Conservation (phyloP, 1,139 yeast genomes). For the Yamadazyma pseudoaaseri region DNA sequence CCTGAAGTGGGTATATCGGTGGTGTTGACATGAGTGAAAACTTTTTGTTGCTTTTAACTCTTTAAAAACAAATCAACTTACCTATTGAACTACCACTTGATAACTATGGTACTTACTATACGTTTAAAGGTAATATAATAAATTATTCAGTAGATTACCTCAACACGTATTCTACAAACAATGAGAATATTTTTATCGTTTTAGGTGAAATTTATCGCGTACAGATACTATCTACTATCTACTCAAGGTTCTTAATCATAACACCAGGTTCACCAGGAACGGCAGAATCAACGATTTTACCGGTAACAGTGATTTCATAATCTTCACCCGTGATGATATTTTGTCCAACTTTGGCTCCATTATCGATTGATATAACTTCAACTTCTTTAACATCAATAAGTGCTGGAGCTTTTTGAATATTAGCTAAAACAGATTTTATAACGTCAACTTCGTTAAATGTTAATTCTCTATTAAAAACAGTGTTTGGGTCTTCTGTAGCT, state of each 20-base stretch:
- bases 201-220: too few relatives aligned
- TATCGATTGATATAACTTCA: constrained; percentile 54
- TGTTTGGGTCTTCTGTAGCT: constrained; percentile 60
- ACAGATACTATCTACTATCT: too few relatives aligned
- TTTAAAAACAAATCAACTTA: too few relatives aligned
- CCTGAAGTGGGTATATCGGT: constrained; percentile 36
- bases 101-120: too few relatives aligned
- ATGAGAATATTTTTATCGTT: too few relatives aligned
- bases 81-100: too few relatives aligned
- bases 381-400: constrained; percentile 56
- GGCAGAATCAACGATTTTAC: constrained; percentile 77
- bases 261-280: constrained; percentile 95
- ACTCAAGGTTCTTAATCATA: constrained; percentile 57
- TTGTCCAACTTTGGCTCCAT: constrained; percentile 60
- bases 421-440: constrained; percentile 54
- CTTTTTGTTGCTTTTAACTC: too few relatives aligned
- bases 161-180: too few relatives aligned
- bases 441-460: constrained; percentile 75
- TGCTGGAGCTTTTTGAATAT: constrained; percentile 66
- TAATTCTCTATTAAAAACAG: constrained; percentile 85
- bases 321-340: constrained; percentile 70
- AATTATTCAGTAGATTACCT: too few relatives aligned
- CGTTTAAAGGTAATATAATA: too few relatives aligned
- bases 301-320: constrained; percentile 57
- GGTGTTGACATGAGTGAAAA: constrained; percentile 14